Percentiles rank a stretch among this genome's conserved stretches.
Conservation (phyloP, 1,139 yeast species). For the Blastobotrys raffinosifermentans region DNA sequence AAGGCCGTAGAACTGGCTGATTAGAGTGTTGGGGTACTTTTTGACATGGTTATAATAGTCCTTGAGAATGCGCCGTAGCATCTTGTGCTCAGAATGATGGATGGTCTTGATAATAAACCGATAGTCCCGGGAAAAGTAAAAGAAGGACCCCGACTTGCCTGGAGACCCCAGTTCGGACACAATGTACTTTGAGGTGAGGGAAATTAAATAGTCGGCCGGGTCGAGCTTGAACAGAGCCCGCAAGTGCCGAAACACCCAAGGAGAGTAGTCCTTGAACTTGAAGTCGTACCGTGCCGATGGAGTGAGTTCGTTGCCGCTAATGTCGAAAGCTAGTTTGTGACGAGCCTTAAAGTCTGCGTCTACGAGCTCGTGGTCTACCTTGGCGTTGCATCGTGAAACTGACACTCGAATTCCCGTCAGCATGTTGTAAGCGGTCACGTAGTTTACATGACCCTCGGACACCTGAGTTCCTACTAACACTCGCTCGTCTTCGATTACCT, state of each 20-base stretch:
- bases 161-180: conserved; percentile 92
- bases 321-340: conserved; percentile 78
- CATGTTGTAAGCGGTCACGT: conserved; percentile 94
- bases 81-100: conserved; percentile 87
- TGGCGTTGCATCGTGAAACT: conserved; percentile 80
- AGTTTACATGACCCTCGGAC: conserved; percentile 88
- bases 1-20: conserved; percentile 92
- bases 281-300: conserved; percentile 94
- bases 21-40: conserved; percentile 76
- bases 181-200: conserved; percentile 88
- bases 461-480: conserved; percentile 77
- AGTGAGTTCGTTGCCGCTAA: conserved; percentile 82
- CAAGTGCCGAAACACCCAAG: conserved; percentile 86
- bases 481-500: conserved; percentile 51
- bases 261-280: conserved; percentile 94
- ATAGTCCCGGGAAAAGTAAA: conserved; percentile 90
- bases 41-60: conserved; percentile 79
- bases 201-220: conserved; percentile 91
- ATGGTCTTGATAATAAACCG: conserved; percentile 93
- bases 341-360: conserved; percentile 64
- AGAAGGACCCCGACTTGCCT: conserved; percentile 95
- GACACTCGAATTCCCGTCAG: conserved; percentile 94
- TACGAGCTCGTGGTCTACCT: conserved; percentile 66
- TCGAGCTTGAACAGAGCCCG: conserved; percentile 77
- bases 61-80: conserved; percentile 64